These are phyloP conservation scores for Limnanthes douglasii DNA, from an alignment of 345 rosid species.

Conservation along the genomic window DNA sequence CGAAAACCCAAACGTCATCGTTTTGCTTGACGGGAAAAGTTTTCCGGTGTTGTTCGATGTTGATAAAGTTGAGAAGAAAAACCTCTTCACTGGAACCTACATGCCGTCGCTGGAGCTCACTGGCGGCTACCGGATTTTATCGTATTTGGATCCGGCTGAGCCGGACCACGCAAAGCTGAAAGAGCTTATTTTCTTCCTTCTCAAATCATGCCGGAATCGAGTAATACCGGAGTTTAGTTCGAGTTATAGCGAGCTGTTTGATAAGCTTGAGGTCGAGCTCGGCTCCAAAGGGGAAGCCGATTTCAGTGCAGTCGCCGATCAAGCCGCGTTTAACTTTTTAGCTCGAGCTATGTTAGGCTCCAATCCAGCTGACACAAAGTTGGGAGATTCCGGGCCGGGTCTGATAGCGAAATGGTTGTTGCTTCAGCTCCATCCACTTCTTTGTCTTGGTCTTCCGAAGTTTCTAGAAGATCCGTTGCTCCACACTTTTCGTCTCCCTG, in stretches of 20 bases:
- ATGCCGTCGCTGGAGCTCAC: conserved; percentile 58
- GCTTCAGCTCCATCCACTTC: conserved; percentile 46
- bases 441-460: conserved; percentile 24
- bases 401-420: conserved; percentile 52
- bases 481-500: conserved; percentile 71
- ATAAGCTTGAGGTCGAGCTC: too few species aligned
- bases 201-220: conserved; percentile 28
- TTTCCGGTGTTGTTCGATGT: conserved; percentile 55
- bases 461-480: conserved; percentile 65
- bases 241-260: conserved; percentile 22
- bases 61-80: conserved; percentile 47
- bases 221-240: conserved; percentile 49
- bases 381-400: conserved; percentile 33
- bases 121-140: conserved; percentile 49
- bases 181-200: conserved; percentile 38
- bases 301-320: too few species aligned
- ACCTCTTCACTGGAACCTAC: conserved; percentile 56
- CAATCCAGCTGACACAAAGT: conserved; percentile 25
- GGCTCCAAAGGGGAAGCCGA: too few species aligned
- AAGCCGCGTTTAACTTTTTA: too few species aligned
- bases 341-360: conserved; percentile 40
- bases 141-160: conserved; percentile 66
- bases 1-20: conserved; percentile 42
- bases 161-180: conserved; percentile 46
- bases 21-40: conserved; percentile 58